Evolutionary conservation across 2,329 filamentous ascomycete species (phyloP), one percentile per base, ranked within the genome.

Genomic region (Nemania sp.): DNA sequence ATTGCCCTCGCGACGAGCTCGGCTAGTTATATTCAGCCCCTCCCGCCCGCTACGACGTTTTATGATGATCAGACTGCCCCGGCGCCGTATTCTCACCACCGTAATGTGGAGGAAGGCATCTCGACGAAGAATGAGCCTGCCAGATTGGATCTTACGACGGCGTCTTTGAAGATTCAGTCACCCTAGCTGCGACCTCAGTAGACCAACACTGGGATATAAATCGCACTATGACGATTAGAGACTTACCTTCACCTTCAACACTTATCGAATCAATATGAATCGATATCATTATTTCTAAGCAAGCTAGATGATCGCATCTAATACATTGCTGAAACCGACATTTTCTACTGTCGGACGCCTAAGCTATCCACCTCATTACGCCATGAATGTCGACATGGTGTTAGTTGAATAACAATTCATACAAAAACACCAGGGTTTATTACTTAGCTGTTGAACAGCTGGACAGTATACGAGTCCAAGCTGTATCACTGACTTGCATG

Each of bases 31-130:
- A 54, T 56, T 15, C 66, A 54, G 10, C 62, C 67, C 0, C 64
- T 72, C 1, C 66, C 65, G 6, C 62, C 68, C 1, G 58, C 68
- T 8, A 43, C 57, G 10, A 62, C 63, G 3, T 58, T 68, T 29
- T 63, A 68, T 29, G 60, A 72, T 38, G 71, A 73, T 18, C 49
- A 64, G 18, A 72, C 64, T 27, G 55, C 67, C 26, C 64, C 66
- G 4, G 41, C 69, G 3, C 66, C 68, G 2, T 67, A 66, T 49
- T 67, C 61, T 22, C 66, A 70, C n/a, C 35, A 15, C 8, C 2
- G 13, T 8, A 11, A 15, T 4, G 6, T 52, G 2, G 41, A 63
- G 13, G 29, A 52, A 1, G 27, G 29, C 3, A 22, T n/a, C 3
- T 15, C 29, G 18, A 15, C 29, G 1, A 5, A 8, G 1, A 18